These are phyloP conservation scores for Aspergillus unguis DNA, from an alignment of 2,329 filamentous ascomycete species.

Conservation along the genomic window DNA sequence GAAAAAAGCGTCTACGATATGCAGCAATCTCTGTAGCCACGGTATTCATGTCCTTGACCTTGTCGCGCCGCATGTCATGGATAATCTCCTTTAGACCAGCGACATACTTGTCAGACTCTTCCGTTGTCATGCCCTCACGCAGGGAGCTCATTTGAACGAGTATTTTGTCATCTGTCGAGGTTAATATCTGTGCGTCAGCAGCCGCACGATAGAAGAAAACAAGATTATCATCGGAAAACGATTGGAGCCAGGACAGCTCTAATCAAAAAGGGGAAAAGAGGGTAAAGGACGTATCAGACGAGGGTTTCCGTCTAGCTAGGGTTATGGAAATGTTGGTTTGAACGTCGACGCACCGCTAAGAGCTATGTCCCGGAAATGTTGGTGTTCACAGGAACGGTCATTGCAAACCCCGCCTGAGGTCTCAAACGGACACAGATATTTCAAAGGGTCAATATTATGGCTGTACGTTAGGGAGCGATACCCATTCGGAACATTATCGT, in stretches of 20 bases:
- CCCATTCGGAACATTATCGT: slow-evolving; percentile 66
- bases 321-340: slow-evolving; percentile 25
- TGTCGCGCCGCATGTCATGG: slow-evolving; percentile 48
- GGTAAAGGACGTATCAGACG: slow-evolving; percentile 2
- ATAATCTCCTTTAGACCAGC: slow-evolving; percentile 48
- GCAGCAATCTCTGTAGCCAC: slow-evolving; percentile 49
- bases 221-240: not conserved
- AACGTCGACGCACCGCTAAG: slow-evolving; percentile 67
- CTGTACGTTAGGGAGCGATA: slow-evolving; percentile 91
- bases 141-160: slow-evolving; percentile 49
- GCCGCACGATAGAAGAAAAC: slow-evolving; percentile 26
- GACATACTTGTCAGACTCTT: slow-evolving; percentile 44
- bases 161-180: slow-evolving; percentile 49
- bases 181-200: slow-evolving; percentile 44
- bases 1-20: slow-evolving; percentile 50
- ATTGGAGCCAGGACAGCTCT: not conserved
- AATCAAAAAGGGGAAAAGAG: not conserved
- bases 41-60: slow-evolving; percentile 49
- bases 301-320: slow-evolving; percentile 6
- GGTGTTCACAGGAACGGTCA: slow-evolving; percentile 66
- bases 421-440: slow-evolving; percentile 73
- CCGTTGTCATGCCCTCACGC: slow-evolving; percentile 44
- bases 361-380: slow-evolving; percentile 75
- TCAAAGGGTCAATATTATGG: slow-evolving; percentile 76
- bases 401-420: slow-evolving; percentile 69